These are phyloP conservation scores for Curvularia spicifera DNA, from an alignment of 2,329 filamentous ascomycete genomes.

Conservation along the genomic window DNA sequence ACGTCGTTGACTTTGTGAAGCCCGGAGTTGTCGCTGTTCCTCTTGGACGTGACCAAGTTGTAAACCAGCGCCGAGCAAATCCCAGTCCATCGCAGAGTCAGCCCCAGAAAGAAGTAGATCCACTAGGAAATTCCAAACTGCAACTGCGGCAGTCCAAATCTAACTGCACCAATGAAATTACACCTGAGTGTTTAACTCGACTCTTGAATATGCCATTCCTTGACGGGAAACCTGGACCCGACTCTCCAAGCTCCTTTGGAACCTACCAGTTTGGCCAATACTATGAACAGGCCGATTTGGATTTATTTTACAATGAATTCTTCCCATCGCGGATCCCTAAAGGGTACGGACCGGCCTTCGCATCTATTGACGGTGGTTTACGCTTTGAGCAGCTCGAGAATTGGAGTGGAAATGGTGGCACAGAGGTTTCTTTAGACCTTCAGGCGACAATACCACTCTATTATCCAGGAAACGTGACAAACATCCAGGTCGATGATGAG, in stretches of 20 bases:
- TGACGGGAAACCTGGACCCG: background rate
- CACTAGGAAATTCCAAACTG: background rate
- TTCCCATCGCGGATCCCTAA: background rate
- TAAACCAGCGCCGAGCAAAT: background rate
- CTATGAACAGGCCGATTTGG: constrained; percentile 1
- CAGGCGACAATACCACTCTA: background rate
- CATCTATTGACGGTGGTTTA: background rate
- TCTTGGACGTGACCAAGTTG: too few relatives aligned
- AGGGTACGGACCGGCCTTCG: background rate
- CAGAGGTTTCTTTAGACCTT: background rate
- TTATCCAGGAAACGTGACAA: background rate
- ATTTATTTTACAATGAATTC: background rate
- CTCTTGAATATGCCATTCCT: constrained; percentile 3
- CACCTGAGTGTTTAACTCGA: background rate
- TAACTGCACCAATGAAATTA: background rate
- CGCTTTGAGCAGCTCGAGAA: background rate
- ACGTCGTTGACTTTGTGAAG: too few relatives aligned
- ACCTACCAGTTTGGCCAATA: background rate
- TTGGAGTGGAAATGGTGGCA: background rate
- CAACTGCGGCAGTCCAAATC: background rate
- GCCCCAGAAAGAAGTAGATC: background rate
- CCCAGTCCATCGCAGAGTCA: background rate
- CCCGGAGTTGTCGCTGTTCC: too few relatives aligned
- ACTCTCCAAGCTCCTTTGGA: background rate
- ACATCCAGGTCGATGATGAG: constrained; percentile 1